A percentile compares a stretch with the other conserved stretches of the same genome.
These are phyloP conservation scores for Emmonsiellopsis sp. DNA, from an alignment of 2,329 filamentous ascomycete species.

Conservation along the genomic window DNA sequence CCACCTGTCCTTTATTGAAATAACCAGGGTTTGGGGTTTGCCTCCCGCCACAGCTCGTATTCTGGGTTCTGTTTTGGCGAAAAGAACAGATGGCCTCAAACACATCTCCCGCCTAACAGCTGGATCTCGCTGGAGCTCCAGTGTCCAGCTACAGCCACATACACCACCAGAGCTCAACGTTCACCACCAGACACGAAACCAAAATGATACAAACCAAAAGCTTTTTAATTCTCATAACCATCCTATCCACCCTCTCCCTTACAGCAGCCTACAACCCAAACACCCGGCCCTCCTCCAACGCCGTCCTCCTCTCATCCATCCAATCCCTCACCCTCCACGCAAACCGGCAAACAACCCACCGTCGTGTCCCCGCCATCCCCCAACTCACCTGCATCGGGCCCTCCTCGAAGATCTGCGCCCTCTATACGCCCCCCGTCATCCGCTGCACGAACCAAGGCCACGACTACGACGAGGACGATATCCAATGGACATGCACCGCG, in stretches of 20 bases:
- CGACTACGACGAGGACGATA: constrained; percentile 67
- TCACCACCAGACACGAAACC: too few relatives aligned
- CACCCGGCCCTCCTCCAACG: constrained; percentile 28
- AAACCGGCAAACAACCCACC: constrained; percentile 59
- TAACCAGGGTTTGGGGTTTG: too few relatives aligned
- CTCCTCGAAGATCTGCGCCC: constrained; percentile 49
- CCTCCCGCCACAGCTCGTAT: neutral
- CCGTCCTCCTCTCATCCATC: constrained; percentile 55
- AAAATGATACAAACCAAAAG: neutral
- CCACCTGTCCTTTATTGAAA: too few relatives aligned
- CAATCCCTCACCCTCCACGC: constrained; percentile 68
- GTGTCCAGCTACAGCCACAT: too few relatives aligned
- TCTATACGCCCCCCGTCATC: constrained; percentile 72
- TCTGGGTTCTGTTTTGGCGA: neutral
- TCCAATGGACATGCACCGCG: constrained; percentile 85
- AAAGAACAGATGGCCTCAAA: neutral
- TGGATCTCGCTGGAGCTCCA: too few relatives aligned
- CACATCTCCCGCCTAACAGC: too few relatives aligned
- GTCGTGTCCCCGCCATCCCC: constrained; percentile 66
- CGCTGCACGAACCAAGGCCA: constrained; percentile 80
- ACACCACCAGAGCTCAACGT: too few relatives aligned
- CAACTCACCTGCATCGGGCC: constrained; percentile 69
- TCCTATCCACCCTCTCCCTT: constrained; percentile 12
- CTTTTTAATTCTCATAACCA: constrained; percentile 1
- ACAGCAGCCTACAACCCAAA: constrained; percentile 14